These are phyloP conservation scores for Leccinellum albellum DNA, from an alignment of 768 basidiomycete genomes.

Conservation along the genomic window DNA sequence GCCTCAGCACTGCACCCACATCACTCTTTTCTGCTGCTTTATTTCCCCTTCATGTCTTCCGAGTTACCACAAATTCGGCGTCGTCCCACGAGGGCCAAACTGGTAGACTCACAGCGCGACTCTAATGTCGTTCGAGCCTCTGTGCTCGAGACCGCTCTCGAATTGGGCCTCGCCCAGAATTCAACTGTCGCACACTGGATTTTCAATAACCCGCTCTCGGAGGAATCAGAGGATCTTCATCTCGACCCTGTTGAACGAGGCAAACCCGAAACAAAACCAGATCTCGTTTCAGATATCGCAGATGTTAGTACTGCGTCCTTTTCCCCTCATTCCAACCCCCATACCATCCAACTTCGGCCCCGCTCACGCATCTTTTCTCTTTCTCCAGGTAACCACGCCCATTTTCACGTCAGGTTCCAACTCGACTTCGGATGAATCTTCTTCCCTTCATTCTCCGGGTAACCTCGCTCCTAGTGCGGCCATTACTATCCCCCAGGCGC, in stretches of 20 bases:
- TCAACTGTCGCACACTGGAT: conserved; percentile 67
- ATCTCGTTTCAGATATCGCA: conserved; percentile 14
- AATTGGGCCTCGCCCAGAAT: conserved; percentile 61
- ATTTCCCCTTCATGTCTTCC: conserved; percentile 17
- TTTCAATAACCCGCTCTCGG: conserved; percentile 57
- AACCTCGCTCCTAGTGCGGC: conserved; percentile 18
- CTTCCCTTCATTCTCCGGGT: conserved; percentile 27
- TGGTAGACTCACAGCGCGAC: conserved; percentile 34
- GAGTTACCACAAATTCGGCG: conserved; percentile 21
- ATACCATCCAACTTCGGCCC: background rate
- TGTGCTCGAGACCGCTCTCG: conserved; percentile 67
- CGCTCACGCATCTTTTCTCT: conserved; percentile 9
- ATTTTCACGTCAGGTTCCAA: conserved; percentile 39
- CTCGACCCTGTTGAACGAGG: background rate
- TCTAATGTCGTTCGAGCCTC: conserved; percentile 65
- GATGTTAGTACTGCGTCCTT: conserved; percentile 28
- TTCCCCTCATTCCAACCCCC: background rate
- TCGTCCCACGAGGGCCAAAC: conserved; percentile 26
- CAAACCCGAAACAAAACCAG: conserved; percentile 1
- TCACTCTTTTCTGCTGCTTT: conserved; percentile 17
- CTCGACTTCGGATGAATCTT: conserved; percentile 42
- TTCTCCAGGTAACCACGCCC: conserved; percentile 27
- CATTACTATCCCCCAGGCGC: conserved; percentile 16
- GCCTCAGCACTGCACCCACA: background rate
- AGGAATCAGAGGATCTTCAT: conserved; percentile 49